phyloP scores from a whole-genome alignment of 169 alveolate species.

The Cryptosporidium meleagridis region DNA sequence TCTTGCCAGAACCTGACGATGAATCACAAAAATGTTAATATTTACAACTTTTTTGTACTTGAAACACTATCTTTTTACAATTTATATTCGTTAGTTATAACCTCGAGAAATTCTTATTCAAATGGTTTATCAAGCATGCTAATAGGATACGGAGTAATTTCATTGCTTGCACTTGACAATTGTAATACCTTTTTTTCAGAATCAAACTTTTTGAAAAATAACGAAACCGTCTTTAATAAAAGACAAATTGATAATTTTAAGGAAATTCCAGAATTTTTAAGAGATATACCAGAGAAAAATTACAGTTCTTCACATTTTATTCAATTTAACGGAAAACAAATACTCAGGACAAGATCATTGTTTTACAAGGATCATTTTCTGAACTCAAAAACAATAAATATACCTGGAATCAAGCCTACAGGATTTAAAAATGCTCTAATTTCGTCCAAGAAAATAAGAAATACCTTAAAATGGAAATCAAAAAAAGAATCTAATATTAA shows the following conservation, averaged over 20 bases:
- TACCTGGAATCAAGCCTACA: constrained; percentile 10
- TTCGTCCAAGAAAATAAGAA: constrained; percentile 6
- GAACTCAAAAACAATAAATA: not conserved
- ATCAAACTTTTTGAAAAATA: not conserved
- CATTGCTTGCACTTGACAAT: not conserved
- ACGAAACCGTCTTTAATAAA: not conserved
- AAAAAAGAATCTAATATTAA: not conserved
- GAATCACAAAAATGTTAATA: not conserved
- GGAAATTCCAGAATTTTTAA: not conserved
- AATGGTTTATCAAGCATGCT: not conserved
- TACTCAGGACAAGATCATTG: constrained; percentile 5
- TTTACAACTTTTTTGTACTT: not conserved
- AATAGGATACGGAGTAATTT: constrained; percentile 6
- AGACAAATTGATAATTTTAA: not conserved
- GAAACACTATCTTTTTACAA: constrained; percentile 4
- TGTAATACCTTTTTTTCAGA: not conserved
- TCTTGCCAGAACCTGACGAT: not conserved
- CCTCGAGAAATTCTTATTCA: not conserved
- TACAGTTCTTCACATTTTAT: constrained; percentile 1
- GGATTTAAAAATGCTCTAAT: constrained; percentile 38
- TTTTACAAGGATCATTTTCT: constrained; percentile 30
- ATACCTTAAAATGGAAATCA: not conserved
- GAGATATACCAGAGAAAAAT: not conserved
- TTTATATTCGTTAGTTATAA: not conserved
- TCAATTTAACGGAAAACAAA: constrained; percentile 27